Evolutionary conservation across 805 yeast genomes (phyloP), one percentile per base, ranked within the genome.

Genomic region (Wickerhamomyces pijperi): DNA sequence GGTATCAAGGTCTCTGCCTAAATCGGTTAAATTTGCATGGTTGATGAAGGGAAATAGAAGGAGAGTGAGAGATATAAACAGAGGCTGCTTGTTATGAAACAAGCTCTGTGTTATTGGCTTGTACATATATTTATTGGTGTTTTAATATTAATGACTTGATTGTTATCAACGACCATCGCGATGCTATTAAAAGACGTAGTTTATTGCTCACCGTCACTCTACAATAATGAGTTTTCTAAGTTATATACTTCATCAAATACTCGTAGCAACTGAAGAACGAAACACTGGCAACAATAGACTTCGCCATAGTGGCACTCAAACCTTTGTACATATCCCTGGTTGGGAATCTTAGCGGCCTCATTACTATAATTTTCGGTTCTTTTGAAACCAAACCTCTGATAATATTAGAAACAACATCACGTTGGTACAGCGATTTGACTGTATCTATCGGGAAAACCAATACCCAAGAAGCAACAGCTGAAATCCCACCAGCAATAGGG

Each of bases 1-100:
- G 98, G 98, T 34, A 79, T 92, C 37, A 73, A 74, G 36, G 94
- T 92, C 40, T 80, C 80, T 39, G 76, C 78, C 42, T 87, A 62
- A 54, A 28, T 25, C 13, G 25, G 25, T n/a, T n/a, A n/a, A n/a
- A n/a, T n/a, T n/a, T n/a, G n/a, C n/a, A n/a, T n/a, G 5, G 5
- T 25, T 8, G 29, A 25, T 9, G 13, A 14, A 25, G 29, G n/a
- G 14, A 9, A 13, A 9, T 5, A 11, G 14, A 9, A 13, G 12
- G 29, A 12, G 29, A 12, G 14, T 11, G 14, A 8, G 14, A 12
- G 14, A 13, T 25, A 21, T 21, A 7, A 7, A 21, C n/a, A 25
- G 29, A 25, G n/a, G 13, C 7, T 5, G 4, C n/a, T 12, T 11
- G 5, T 25, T 25, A 25, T 8, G 13, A 25, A 25, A 25, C 5